These are phyloP conservation scores for Aspergillus tanneri DNA, from an alignment of 2,329 filamentous ascomycete genomes.

Conservation along the genomic window DNA sequence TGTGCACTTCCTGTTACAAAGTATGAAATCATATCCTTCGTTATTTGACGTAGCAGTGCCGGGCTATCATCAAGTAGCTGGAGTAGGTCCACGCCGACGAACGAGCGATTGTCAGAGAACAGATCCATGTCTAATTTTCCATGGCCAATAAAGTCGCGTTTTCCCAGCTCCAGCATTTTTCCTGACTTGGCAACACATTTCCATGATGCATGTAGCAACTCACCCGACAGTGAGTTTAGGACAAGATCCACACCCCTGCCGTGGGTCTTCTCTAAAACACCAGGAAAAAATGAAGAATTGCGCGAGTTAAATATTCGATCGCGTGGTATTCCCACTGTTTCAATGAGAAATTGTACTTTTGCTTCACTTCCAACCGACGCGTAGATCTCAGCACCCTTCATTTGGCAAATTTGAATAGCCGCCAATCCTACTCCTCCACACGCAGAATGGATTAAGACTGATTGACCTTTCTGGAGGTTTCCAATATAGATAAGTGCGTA, in stretches of 20 bases:
- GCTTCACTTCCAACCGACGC: slow-evolving; percentile 25
- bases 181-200: slow-evolving; percentile 33
- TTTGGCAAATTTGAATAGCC: slow-evolving; percentile 26
- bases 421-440: slow-evolving; percentile 29
- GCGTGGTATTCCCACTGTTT: slow-evolving; percentile 18
- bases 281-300: slow-evolving; percentile 16
- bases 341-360: slow-evolving; percentile 24
- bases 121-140: slow-evolving; percentile 24
- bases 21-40: slow-evolving; percentile 5
- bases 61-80: slow-evolving; percentile 12
- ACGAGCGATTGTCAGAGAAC: slow-evolving; percentile 25
- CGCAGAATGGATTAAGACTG: slow-evolving; percentile 30
- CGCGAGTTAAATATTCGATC: slow-evolving; percentile 27
- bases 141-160: slow-evolving; percentile 24
- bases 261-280: slow-evolving; percentile 19
- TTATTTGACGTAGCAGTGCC: slow-evolving; percentile 10
- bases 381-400: slow-evolving; percentile 27
- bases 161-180: slow-evolving; percentile 30
- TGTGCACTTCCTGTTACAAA: slow-evolving; percentile 6
- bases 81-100: slow-evolving; percentile 25
- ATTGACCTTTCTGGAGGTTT: slow-evolving; percentile 23
- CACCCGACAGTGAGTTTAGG: slow-evolving; percentile 29
- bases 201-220: slow-evolving; percentile 31
- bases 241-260: slow-evolving; percentile 28
- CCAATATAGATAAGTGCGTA: slow-evolving; percentile 26